Evolutionary conservation across 108 stramenopile species (phyloP), one percentile per base, ranked within the genome.

Genomic region (Cyclostephanos invisitatus): DNA sequence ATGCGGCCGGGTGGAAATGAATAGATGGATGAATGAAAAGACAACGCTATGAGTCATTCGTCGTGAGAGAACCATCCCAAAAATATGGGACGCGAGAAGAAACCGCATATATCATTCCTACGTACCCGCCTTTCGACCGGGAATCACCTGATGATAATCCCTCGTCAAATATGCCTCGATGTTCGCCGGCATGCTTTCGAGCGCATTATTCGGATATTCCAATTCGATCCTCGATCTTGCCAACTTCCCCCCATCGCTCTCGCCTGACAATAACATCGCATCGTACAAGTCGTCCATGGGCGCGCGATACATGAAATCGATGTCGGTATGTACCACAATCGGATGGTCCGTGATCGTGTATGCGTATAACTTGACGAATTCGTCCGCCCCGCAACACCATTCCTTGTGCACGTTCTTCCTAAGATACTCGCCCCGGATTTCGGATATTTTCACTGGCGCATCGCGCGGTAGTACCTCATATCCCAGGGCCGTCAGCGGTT

Each of bases 261-360:
- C 68, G 32, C 51, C 25, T 9, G 77, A 56, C 64, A 62, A 72
- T 8, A 91, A 11, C 74, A 91, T 91, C 49, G 84, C 82, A 81
- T 91, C 91, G 58, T 79, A 89, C 66, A 91, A 77, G 47, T 83
- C 79, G 64, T 91, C 86, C 88, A 91, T 81, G 3, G 91, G 91
- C 54, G 75, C 59, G n/a, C 77, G 60, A 7, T 85, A 58, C 25
- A 76, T 73, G 24, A 88, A 82, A 65, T 91, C 90, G 46, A 86
- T 83, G 51, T 88, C 87, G 2, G 83, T 64, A 56, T 86, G 87
- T 10, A 88, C 85, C 51, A 88, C 83, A 14, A 82, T 59, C 20
- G 82, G 74, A 46, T 87, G 74, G 22, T 77, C 63, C 2, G 53
- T 18, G 20, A 85, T 68, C 8, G 75, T 81, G 60, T 89, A 89